Base-by-base conservation (phyloP, 345 rosid species). In the Eucalyptus tenuipes region DNA sequence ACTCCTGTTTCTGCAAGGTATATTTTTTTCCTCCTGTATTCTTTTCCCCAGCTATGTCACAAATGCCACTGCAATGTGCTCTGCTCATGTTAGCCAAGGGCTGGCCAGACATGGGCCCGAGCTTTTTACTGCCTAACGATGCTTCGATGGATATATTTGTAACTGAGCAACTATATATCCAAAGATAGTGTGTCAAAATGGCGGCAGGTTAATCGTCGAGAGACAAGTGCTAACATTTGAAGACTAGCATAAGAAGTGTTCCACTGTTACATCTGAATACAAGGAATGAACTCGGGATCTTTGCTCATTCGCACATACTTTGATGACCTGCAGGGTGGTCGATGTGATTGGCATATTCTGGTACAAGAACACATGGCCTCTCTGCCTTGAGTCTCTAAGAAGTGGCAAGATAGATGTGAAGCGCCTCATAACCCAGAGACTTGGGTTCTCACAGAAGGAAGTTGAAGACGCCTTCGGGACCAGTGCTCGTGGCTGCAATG, bases 1-100 rank as follows among this genome's bases (percentile, higher is more conserved):
- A 94, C 97, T 85, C 94, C 98, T 53, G 96, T 99, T 24, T 98
- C 99, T 64, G 97, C 97, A 88, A 96, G 99, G 99, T 96, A 92
- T 85, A 42, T n/a, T 42, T 16, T 20, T n/a, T 55, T 18, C 71
- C 29, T n/a, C 37, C 10, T 68, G 18, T 68, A 31, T 7, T 31
- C 2, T 66, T 16, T 10, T 6, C 44, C 24, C 25, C 11, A 18
- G 71, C 44, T 71, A 17, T 17, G 44, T 68, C 20, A 68, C 24
- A 68, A 33, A 68, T 68, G 80, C 2, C 81, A 5, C 27, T 37
- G 27, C 81, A 37, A 71, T 71, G 14, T 71, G 27, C 81, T 37
- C 45, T 37, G 45, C 45, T 18, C 9, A 33, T 33, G 81, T 71
- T 71, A 7, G 33, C 22, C 87, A 12, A 49, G 45, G 79, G 37